Conservation (phyloP, 2,329 filamentous ascomycete species). For the Myriosclerotinia curreyana region DNA sequence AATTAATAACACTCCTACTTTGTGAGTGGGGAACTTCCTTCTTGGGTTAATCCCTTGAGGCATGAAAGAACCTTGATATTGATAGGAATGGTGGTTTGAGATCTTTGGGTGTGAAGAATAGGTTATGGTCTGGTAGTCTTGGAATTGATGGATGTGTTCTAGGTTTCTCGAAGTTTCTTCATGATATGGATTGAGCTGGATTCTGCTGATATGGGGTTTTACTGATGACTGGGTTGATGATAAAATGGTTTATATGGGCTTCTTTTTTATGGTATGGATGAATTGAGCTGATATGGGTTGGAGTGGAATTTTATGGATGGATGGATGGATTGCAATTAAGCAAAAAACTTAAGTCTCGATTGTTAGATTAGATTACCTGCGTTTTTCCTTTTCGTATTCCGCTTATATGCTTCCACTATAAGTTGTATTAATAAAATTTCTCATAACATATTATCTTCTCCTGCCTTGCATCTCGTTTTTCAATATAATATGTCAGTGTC, state of each 20-base stretch:
- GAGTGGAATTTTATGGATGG: not conserved
- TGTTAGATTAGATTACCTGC: constrained; percentile 1
- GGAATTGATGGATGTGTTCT: not conserved
- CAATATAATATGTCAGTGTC: not conserved
- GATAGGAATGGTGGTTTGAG: not conserved
- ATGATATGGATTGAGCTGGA: not conserved
- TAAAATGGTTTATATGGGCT: not conserved
- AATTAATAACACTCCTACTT: constrained; percentile 17
- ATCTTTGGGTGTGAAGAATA: not conserved
- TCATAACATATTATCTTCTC: not conserved
- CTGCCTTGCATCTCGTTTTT: not conserved
- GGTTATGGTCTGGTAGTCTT: not conserved
- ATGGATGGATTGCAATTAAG: not conserved
- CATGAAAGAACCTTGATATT: constrained; percentile 18
- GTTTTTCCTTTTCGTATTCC: not conserved
- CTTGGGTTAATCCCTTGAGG: constrained; percentile 6
- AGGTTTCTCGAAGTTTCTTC: not conserved
- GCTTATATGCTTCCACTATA: not conserved
- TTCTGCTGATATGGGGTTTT: not conserved
- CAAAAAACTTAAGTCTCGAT: not conserved
- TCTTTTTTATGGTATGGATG: not conserved
- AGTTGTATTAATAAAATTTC: constrained; percentile 9
- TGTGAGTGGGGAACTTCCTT: constrained; percentile 17
- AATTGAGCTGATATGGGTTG: not conserved
- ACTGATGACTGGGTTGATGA: not conserved